Evolutionary conservation across 2,329 filamentous ascomycete genomes (phyloP).

Genomic region (Curvularia lunata): DNA sequence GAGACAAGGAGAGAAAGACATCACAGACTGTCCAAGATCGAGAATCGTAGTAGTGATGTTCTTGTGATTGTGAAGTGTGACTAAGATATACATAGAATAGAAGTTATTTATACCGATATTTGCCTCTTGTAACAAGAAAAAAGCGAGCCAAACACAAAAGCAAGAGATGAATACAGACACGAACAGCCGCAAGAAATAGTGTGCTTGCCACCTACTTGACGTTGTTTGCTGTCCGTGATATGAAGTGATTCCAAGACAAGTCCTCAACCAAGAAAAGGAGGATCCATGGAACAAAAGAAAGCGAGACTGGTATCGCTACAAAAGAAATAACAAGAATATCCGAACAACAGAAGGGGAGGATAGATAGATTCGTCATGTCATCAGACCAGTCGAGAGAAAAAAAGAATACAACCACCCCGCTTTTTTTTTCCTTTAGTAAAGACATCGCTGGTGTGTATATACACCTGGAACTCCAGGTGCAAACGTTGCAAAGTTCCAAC

Average conservation of each 20-base stretch:
- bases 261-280: background rate
- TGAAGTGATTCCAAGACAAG: background rate
- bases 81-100: background rate
- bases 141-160: background rate
- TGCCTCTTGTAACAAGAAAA: background rate
- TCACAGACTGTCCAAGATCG: background rate
- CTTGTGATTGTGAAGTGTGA: background rate
- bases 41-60: background rate
- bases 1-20: background rate
- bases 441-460: slow-evolving; percentile 5
- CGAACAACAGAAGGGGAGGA: slow-evolving; percentile 6
- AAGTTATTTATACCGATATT: background rate
- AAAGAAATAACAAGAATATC: background rate
- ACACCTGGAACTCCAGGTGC: slow-evolving; percentile 18
- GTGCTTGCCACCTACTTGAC: background rate
- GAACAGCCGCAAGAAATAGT: background rate
- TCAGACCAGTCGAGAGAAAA: slow-evolving; percentile 18
- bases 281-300: background rate
- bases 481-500: slow-evolving; percentile 7
- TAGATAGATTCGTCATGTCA: slow-evolving; percentile 11
- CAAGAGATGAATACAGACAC: background rate
- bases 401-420: slow-evolving; percentile 9
- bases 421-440: slow-evolving; percentile 15
- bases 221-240: background rate
- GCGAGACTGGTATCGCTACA: background rate